Evolutionary conservation across 345 rosid genomes (phyloP).

Genomic region (Adansonia digitata): DNA sequence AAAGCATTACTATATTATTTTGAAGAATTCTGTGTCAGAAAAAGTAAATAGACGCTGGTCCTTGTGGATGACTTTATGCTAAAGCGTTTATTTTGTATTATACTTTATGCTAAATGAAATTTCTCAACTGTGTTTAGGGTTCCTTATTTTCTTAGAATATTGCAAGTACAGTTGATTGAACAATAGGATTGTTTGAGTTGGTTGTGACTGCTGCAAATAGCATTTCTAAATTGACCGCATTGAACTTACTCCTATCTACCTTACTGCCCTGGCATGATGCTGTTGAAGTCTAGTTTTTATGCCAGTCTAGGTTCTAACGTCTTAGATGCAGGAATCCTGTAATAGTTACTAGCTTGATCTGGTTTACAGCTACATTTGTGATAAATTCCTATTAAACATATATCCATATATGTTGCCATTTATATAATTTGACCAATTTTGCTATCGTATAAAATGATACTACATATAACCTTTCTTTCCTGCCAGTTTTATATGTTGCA

Average conservation of each 20-base stretch:
- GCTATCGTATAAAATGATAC: neutral
- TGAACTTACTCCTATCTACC: neutral
- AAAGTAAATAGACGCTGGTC: no score
- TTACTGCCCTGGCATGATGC: neutral
- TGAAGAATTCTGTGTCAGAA: no score
- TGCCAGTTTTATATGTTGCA: neutral
- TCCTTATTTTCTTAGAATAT: neutral
- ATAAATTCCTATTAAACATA: neutral
- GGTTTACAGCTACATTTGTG: neutral
- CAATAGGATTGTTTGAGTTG: neutral
- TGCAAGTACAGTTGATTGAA: neutral
- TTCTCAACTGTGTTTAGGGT: neutral
- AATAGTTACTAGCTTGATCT: neutral
- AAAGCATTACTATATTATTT: neutral
- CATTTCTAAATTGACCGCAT: neutral
- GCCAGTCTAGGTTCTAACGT: neutral
- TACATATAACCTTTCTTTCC: neutral
- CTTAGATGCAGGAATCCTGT: neutral
- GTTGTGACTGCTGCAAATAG: neutral
- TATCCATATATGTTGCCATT: neutral
- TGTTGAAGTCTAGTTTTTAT: neutral
- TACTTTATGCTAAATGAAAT: neutral
- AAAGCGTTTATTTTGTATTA: neutral
- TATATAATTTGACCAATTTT: neutral
- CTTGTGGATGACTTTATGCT: neutral